These are phyloP conservation scores for Daldinia vernicosa DNA, from an alignment of 495 filamentous ascomycete genomes.

Conservation along the genomic window DNA sequence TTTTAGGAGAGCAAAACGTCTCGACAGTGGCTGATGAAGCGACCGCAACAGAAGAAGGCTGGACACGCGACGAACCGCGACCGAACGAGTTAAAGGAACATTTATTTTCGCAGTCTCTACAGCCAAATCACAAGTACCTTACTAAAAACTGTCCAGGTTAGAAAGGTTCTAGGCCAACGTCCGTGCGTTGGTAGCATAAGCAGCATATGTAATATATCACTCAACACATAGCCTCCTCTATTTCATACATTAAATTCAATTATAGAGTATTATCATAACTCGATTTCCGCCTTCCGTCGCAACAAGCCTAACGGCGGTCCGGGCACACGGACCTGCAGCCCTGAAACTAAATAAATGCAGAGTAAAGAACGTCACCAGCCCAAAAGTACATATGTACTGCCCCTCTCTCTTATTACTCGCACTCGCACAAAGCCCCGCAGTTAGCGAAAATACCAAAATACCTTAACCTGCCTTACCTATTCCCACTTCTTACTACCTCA, in stretches of 20 bases:
- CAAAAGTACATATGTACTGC: slow-evolving; percentile 17
- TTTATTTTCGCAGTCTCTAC: slow-evolving; percentile 22
- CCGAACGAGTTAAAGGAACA: slow-evolving; percentile 35
- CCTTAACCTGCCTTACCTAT: slow-evolving; percentile 11
- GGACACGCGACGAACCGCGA: slow-evolving; percentile 45
- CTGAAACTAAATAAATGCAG: slow-evolving; percentile 28
- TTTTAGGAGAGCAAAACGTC: slow-evolving; percentile 22
- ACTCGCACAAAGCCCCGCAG: slow-evolving; percentile 45
- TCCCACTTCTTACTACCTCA: slow-evolving; percentile 17
- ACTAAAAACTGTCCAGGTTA: slow-evolving; percentile 2
- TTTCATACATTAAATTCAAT: neutral
- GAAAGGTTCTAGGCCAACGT: neutral
- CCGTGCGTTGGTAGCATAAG: slow-evolving; percentile 21
- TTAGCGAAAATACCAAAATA: slow-evolving; percentile 41
- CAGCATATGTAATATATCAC: neutral
- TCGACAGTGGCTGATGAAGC: slow-evolving; percentile 36
- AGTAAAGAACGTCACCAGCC: slow-evolving; percentile 38
- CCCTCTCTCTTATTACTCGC: slow-evolving; percentile 34
- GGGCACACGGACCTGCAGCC: slow-evolving; percentile 35
- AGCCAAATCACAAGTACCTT: slow-evolving; percentile 36
- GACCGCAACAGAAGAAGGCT: slow-evolving; percentile 30
- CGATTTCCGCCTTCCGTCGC: slow-evolving; percentile 3
- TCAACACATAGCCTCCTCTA: neutral
- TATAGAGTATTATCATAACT: slow-evolving; percentile 1
- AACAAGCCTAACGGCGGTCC: slow-evolving; percentile 1